Conservation (phyloP, 495 filamentous ascomycete genomes). For the Lindgomyces ingoldianus region DNA sequence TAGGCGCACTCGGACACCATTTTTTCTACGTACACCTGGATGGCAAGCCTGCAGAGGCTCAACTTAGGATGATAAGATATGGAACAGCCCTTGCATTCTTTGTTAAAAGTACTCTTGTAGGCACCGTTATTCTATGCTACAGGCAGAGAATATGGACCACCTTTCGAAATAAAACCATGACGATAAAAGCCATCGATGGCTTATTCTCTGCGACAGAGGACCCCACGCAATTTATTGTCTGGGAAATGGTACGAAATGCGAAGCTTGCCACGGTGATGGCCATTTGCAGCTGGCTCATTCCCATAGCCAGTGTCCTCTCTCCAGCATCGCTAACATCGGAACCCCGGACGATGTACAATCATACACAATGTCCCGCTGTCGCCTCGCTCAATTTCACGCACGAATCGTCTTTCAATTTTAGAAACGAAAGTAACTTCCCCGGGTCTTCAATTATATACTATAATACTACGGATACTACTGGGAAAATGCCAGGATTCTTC, state of each 20-base stretch:
- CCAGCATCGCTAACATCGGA: conserved; percentile 47
- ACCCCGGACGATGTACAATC: conserved; percentile 9
- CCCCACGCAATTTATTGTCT: conserved; percentile 40
- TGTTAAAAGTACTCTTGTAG: conserved; percentile 46
- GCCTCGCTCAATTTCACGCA: conserved; percentile 41
- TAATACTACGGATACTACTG: conserved; percentile 44
- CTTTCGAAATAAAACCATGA: conserved; percentile 43
- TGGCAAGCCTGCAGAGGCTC: conserved; percentile 42
- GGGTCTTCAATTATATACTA: conserved; percentile 43
- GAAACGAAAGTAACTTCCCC: conserved; percentile 35
- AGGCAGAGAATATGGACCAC: conserved; percentile 50
- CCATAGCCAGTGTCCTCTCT: conserved; percentile 46
- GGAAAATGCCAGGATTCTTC: conserved; percentile 21
- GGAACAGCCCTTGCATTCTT: conserved; percentile 49
- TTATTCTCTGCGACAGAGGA: conserved; percentile 47
- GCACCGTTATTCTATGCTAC: conserved; percentile 43
- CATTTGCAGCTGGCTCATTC: conserved; percentile 46
- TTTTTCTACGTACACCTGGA: conserved; percentile 44
- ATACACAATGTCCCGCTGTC: conserved; percentile 32
- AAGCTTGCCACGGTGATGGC: conserved; percentile 49
- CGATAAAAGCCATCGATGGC: conserved; percentile 45
- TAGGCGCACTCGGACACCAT: conserved; percentile 46
- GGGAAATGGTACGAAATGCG: conserved; percentile 44
- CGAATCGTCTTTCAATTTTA: conserved; percentile 28
- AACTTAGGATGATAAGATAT: conserved; percentile 44